Evolutionary conservation across 495 filamentous ascomycete species (phyloP), one percentile per base, ranked within the genome.

Genomic region (Tuber brumale): DNA sequence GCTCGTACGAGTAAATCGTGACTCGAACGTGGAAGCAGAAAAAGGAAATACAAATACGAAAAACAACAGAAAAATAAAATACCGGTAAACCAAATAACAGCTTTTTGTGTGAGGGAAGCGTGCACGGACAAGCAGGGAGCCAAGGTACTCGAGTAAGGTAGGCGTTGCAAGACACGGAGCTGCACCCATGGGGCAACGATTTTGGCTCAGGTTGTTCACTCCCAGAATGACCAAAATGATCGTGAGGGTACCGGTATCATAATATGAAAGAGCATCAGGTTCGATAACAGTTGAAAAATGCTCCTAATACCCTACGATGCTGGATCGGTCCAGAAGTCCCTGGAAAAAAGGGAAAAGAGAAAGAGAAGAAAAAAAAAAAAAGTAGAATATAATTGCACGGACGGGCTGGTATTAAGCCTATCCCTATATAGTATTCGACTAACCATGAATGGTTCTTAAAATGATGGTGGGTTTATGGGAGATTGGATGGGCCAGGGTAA

Each of bases 401-500:
- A 31, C 57, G 57, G 57, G 27, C 12, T 66, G 27, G 27, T 35
- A 18, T 35, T 35, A 18, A 18, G 57, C 57, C 14, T 66, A 66
- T 35, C 27, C 14, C 57, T 19, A 35, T 27, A 18, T 66, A 18
- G 27, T 66, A 66, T 66, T 35, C 31, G 1, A 66, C 27, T 66
- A 35, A 66, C 57, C 57, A 19, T 66, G 31, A 76, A 74, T 10
- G 71, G 45, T 42, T 7, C 43, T 45, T 43, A 48, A 48, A 48
- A 43, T 74, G 70, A 31, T 76, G 73, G 73, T 75, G 72, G 39
- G 48, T 69, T 39, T 18, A 74, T 21, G 70, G 76, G 76, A 70
- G 76, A 76, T 78, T 78, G 74, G 48, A 66, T 35, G 48, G 41
- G 31, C 51, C 70, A 77, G 74, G 76, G 70, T 72, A n/a, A 79